These are phyloP conservation scores for Cystoderma amianthinum DNA, from an alignment of 768 basidiomycete species.

Conservation along the genomic window DNA sequence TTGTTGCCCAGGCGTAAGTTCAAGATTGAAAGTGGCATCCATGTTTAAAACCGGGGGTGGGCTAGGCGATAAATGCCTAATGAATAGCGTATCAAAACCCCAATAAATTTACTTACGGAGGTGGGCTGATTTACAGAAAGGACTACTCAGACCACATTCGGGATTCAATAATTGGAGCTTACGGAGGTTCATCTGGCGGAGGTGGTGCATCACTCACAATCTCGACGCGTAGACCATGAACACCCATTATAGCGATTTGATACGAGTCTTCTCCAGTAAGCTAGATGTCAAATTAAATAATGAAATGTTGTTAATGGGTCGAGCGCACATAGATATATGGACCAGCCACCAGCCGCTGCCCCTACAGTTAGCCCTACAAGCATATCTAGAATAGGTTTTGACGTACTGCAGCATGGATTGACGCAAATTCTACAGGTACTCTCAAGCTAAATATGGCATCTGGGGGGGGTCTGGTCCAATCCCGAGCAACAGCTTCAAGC, in stretches of 20 bases:
- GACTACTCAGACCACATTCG: constrained; percentile 11
- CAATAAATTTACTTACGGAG: constrained; percentile 30
- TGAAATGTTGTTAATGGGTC: constrained; percentile 1
- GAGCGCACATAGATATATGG: constrained; percentile 75
- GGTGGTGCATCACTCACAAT: constrained; percentile 83
- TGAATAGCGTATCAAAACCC: constrained; percentile 1
- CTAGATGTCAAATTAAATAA: constrained; percentile 27
- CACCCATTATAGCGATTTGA: constrained; percentile 81
- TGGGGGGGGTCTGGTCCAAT: constrained; percentile 84
- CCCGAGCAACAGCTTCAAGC: constrained; percentile 70
- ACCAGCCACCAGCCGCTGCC: constrained; percentile 69
- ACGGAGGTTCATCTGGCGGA: constrained; percentile 81
- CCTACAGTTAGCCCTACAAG: constrained; percentile 13
- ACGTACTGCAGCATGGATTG: constrained; percentile 76
- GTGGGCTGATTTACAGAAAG: constrained; percentile 23
- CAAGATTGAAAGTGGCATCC: constrained; percentile 80
- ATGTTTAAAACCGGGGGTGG: constrained; percentile 77
- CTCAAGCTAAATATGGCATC: constrained; percentile 71
- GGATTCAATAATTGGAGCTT: constrained; percentile 25
- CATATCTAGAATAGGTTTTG: constrained; percentile 7
- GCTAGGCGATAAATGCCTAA: constrained; percentile 9
- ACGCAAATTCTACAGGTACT: constrained; percentile 83
- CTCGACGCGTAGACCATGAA: constrained; percentile 78
- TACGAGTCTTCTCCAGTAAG: constrained; percentile 82
- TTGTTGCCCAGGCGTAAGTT: constrained; percentile 71